Percentiles rank a stretch among this genome's conserved stretches.
Conservation (phyloP, 2,329 filamentous ascomycete genomes). For the Trichoderma pleuroti region DNA sequence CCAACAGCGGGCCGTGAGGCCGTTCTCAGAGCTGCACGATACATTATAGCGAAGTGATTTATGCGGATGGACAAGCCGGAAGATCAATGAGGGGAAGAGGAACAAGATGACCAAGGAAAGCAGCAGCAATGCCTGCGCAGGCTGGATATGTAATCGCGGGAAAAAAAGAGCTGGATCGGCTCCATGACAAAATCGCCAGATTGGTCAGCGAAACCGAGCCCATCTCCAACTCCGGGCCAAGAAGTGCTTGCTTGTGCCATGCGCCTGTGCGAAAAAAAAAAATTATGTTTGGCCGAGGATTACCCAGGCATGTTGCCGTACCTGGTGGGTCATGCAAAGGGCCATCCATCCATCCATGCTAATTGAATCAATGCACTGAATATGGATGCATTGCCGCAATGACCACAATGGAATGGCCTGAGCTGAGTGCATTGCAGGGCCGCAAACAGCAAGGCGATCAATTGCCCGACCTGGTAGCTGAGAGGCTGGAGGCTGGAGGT, state of each 20-base stretch:
- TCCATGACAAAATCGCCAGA: constrained; percentile 17
- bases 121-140: constrained; percentile 2
- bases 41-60: constrained; percentile 39
- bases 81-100: not conserved
- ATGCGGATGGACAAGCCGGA: constrained; percentile 1
- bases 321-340: not conserved
- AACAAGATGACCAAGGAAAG: not conserved
- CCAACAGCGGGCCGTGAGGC: constrained; percentile 44
- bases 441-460: not conserved
- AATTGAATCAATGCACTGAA: not conserved
- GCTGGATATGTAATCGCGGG: constrained; percentile 12
- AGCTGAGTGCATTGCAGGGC: not conserved
- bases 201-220: constrained; percentile 20
- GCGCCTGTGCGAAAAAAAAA: not conserved
- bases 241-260: too few species aligned
- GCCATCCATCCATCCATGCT: not conserved
- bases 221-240: not conserved
- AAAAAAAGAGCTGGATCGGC: constrained; percentile 11
- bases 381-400: not conserved
- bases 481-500: not conserved
- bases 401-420: not conserved
- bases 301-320: not conserved
- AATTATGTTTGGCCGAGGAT: constrained; percentile 4
- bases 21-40: constrained; percentile 49
- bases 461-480: not conserved